Evolutionary conservation across 2,329 filamentous ascomycete genomes (phyloP).

Genomic region (Cercospora sojina): DNA sequence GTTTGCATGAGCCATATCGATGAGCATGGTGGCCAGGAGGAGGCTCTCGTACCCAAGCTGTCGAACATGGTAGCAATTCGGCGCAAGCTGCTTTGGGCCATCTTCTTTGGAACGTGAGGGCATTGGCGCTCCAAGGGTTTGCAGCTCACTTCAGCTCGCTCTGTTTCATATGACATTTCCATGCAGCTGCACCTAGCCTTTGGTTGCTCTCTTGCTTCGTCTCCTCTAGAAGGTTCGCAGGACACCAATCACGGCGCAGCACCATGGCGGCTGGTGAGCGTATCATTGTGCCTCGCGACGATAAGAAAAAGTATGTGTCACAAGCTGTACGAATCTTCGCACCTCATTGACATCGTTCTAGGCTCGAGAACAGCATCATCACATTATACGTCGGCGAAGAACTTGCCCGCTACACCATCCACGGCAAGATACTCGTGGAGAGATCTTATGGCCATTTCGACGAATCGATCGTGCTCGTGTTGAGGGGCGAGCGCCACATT

Average conservation of each 20-base stretch:
- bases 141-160: no score
- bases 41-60: no score
- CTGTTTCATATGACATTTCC: no score
- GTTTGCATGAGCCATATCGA: no score
- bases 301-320: neutral
- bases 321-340: no score
- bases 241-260: neutral
- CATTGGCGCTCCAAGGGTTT: no score
- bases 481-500: neutral
- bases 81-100: no score
- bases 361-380: neutral
- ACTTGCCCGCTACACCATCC: neutral
- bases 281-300: neutral
- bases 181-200: neutral
- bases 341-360: neutral
- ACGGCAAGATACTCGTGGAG: neutral
- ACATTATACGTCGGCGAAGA: neutral
- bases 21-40: no score
- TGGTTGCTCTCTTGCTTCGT: no score
- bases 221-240: no score
- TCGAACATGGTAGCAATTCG: no score
- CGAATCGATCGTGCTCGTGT: neutral
- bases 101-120: no score
- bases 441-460: neutral
- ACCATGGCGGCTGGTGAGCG: neutral